Conservation (phyloP, 768 basidiomycete species). For the Rhodotorula sphaerocarpa region DNA sequence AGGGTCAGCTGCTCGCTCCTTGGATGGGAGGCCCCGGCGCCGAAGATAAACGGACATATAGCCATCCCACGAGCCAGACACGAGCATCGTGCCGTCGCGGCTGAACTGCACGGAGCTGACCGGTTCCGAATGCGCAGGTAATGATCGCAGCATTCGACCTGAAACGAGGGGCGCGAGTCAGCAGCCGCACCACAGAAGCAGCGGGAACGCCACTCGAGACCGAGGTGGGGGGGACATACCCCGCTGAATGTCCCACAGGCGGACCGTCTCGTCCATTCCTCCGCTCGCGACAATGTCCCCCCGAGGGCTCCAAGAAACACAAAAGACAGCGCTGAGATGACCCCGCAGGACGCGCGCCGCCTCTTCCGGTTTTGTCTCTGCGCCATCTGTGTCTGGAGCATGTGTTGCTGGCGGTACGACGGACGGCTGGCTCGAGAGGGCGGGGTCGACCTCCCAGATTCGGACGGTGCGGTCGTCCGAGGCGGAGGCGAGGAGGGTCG, state of each 20-base stretch:
- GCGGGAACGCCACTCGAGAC: no score
- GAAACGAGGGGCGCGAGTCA: no score
- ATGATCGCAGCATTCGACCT: slow-evolving; percentile 76
- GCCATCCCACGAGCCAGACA: slow-evolving; percentile 93
- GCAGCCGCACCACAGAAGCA: no score
- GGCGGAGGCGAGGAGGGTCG: slow-evolving; percentile 74
- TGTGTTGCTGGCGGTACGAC: background rate
- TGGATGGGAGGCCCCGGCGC: no score
- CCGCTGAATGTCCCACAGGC: slow-evolving; percentile 91
- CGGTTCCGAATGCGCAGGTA: slow-evolving; percentile 95
- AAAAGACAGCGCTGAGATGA: slow-evolving; percentile 91
- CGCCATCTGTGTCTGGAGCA: background rate
- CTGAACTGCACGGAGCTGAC: slow-evolving; percentile 91
- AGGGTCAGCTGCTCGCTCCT: no score
- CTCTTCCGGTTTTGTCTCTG: background rate
- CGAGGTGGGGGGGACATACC: no score
- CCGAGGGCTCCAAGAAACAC: slow-evolving; percentile 81
- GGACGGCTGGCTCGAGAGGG: slow-evolving; percentile 40
- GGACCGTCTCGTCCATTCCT: slow-evolving; percentile 88
- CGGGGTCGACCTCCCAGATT: slow-evolving; percentile 71
- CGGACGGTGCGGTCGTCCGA: slow-evolving; percentile 86
- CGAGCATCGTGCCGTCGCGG: slow-evolving; percentile 85
- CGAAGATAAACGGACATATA: slow-evolving; percentile 60
- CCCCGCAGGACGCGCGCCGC: slow-evolving; percentile 57
- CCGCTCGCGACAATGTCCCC: slow-evolving; percentile 88